Conservation (phyloP, 208 protist genomes). For the Leishmania tropica region DNA sequence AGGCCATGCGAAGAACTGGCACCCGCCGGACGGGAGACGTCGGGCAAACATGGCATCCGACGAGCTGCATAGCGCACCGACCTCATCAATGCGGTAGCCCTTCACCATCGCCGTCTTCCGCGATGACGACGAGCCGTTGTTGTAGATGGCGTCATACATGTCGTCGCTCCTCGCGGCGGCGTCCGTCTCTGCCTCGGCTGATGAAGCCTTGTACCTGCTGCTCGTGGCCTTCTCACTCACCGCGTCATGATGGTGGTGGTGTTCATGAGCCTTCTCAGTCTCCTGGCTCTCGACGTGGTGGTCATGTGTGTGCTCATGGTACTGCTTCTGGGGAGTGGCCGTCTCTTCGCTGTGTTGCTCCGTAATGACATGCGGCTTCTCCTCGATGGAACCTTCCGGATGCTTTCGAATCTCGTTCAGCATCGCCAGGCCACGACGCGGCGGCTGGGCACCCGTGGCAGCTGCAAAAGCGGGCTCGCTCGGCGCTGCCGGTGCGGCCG, state of each 20-base stretch:
- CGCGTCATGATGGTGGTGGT: not conserved
- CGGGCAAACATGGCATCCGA: constrained; percentile 83
- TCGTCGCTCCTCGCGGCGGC: not conserved
- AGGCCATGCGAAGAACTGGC: constrained; percentile 91
- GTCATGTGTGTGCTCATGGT: not conserved
- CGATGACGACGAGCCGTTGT: not conserved
- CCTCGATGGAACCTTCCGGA: constrained; percentile 21
- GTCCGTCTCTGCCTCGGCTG: not conserved
- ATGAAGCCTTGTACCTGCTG: not conserved
- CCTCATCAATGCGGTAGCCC: constrained; percentile 78
- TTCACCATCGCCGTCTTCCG: constrained; percentile 87
- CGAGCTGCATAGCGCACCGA: constrained; percentile 53
- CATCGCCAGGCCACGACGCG: constrained; percentile 20
- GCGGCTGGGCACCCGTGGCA: not conserved
- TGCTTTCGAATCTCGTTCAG: constrained; percentile 30
- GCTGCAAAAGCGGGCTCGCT: not conserved
- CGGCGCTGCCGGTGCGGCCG: not conserved
- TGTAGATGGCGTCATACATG: not conserved
- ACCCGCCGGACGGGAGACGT: constrained; percentile 74
- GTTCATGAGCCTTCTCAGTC: not conserved
- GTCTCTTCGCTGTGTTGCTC: not conserved
- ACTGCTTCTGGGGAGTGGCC: not conserved
- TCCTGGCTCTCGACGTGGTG: not conserved
- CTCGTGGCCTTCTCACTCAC: not conserved
- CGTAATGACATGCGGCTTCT: not conserved